A percentile compares a stretch with the other conserved stretches of the same genome.
Conservation (phyloP, 2,329 filamentous ascomycete species). For the Xylaria sp. region DNA sequence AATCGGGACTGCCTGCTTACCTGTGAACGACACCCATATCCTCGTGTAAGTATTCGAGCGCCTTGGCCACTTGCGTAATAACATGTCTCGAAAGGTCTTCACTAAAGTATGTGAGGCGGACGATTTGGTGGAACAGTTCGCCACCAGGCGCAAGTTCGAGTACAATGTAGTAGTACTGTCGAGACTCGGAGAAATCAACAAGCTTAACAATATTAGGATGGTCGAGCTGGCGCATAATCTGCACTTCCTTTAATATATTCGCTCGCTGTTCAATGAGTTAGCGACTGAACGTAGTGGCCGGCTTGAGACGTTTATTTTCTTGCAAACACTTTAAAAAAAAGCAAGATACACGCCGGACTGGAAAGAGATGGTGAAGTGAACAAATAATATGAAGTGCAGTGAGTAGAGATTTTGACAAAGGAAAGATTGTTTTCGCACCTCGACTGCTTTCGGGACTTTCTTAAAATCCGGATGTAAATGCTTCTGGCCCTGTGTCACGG, state of each 20-base stretch:
- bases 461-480: slow-evolving; percentile 97
- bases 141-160: slow-evolving; percentile 94
- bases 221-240: slow-evolving; percentile 97
- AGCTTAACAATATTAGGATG: slow-evolving; percentile 97
- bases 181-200: slow-evolving; percentile 91
- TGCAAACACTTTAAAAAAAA: background rate
- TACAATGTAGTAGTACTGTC: slow-evolving; percentile 97
- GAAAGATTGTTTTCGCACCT: slow-evolving; percentile 78
- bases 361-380: slow-evolving; percentile 27
- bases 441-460: slow-evolving; percentile 92
- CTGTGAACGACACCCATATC: slow-evolving; percentile 96
- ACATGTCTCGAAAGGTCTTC: slow-evolving; percentile 95
- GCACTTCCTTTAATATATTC: slow-evolving; percentile 97
- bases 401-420: slow-evolving; percentile 44
- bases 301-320: slow-evolving; percentile 30
- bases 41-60: slow-evolving; percentile 92
- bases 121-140: slow-evolving; percentile 98
- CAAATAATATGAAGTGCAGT: background rate
- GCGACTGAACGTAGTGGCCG: slow-evolving; percentile 24
- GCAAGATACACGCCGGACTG: slow-evolving; percentile 7
- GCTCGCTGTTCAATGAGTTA: slow-evolving; percentile 73
- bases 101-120: slow-evolving; percentile 97
- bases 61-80: slow-evolving; percentile 93
- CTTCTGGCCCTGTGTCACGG: slow-evolving; percentile 78
- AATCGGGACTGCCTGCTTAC: slow-evolving; percentile 65